phyloP scores from a whole-genome alignment of 345 rosid species.

The Gossypium stocksii region DNA sequence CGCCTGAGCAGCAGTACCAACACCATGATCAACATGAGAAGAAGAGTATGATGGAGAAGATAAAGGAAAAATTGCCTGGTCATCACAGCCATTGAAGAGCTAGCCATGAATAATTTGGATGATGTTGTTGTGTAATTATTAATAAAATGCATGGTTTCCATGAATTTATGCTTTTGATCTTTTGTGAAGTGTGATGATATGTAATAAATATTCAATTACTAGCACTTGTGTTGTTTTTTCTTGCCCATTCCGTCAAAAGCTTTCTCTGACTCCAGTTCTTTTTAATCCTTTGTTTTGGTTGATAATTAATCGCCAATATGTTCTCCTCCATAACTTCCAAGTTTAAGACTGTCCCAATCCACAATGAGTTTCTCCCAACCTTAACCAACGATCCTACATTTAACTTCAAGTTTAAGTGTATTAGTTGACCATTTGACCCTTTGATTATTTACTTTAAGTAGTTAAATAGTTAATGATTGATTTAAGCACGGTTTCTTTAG shows the following conservation, averaged over 20 bases:
- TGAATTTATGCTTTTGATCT: not conserved
- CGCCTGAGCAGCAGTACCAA: conserved; percentile 12
- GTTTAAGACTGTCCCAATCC: conserved; percentile 23
- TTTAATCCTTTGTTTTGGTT: too few species aligned
- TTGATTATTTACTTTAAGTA: too few species aligned
- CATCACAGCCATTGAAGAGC: conserved; percentile 30
- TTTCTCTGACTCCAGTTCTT: too few species aligned
- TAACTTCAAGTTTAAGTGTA: conserved; percentile 32
- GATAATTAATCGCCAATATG: conserved; percentile 25
- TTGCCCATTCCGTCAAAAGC: too few species aligned
- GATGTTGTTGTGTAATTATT: not conserved
- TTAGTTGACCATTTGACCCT: too few species aligned
- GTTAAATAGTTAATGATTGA: too few species aligned
- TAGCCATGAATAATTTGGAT: not conserved
- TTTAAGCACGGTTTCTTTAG: too few species aligned
- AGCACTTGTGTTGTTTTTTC: too few species aligned
- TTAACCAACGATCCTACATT: conserved; percentile 35
- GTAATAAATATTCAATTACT: too few species aligned
- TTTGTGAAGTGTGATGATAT: not conserved
- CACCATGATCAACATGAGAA: conserved; percentile 46
- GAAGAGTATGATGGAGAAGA: conserved; percentile 73
- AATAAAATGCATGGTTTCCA: not conserved
- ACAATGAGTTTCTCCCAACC: conserved; percentile 57
- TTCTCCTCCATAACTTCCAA: conserved; percentile 56
- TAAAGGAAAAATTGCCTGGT: conserved; percentile 74